A percentile compares a stretch with the other conserved stretches of the same genome.
Conservation (phyloP, 768 basidiomycete species). For the Exsudoporus frostii region DNA sequence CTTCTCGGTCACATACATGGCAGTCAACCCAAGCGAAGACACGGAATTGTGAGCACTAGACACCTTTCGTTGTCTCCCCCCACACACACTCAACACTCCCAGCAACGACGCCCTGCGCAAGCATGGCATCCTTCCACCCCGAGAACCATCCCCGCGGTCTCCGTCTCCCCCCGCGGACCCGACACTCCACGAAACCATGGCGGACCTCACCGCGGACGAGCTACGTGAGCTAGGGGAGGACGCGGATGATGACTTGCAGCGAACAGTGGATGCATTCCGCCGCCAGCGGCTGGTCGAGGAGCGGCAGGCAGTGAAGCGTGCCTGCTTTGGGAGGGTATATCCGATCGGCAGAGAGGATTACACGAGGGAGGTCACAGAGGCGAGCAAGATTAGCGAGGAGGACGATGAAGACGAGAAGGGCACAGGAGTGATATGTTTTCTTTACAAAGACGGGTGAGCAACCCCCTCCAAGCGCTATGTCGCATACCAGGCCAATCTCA, state of each 20-base stretch:
- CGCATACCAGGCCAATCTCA: background rate
- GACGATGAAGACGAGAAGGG: conserved; percentile 67
- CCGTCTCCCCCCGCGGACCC: conserved; percentile 84
- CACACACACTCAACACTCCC: background rate
- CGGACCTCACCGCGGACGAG: conserved; percentile 59
- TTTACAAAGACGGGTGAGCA: conserved; percentile 93
- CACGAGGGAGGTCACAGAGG: conserved; percentile 92
- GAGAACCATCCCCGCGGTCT: conserved; percentile 59
- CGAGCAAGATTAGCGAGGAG: conserved; percentile 67
- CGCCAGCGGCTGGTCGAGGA: conserved; percentile 65
- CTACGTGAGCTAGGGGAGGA: conserved; percentile 72
- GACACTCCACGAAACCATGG: conserved; percentile 62
- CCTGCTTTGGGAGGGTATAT: conserved; percentile 79
- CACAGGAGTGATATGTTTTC: conserved; percentile 89
- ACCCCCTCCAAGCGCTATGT: background rate
- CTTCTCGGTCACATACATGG: conserved; percentile 35
- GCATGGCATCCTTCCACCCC: conserved; percentile 85
- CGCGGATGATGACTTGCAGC: conserved; percentile 71
- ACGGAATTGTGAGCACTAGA: conserved; percentile 81
- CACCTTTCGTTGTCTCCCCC: background rate
- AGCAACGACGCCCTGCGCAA: conserved; percentile 95
- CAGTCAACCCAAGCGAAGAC: conserved; percentile 84
- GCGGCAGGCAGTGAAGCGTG: conserved; percentile 50
- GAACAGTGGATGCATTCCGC: conserved; percentile 64
- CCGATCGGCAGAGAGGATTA: conserved; percentile 94